Evolutionary conservation across 1,139 yeast genomes (phyloP), one percentile per base, ranked within the genome.

Genomic region (Geotrichum candidum): DNA sequence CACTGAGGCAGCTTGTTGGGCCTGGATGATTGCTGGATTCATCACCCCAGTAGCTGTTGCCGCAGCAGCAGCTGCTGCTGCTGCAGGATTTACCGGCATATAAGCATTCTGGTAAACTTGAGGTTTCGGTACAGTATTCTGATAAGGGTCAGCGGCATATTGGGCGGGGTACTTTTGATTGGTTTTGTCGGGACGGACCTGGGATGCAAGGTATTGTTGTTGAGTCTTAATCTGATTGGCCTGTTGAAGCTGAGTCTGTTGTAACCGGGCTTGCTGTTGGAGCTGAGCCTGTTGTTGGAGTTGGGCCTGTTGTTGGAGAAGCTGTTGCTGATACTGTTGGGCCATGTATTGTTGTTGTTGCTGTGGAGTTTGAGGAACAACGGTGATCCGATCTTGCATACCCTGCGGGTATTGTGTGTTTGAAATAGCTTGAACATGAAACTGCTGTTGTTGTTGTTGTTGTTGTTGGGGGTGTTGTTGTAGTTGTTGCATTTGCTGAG

Each of bases 161-260:
- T 57, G 59, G 22, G 54, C 33, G 27, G 15, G 59, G 63, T 61
- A 33, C 3, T 45, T 53, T 27, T 57, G 60, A 65, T 51, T 63
- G 67, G 48, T 54, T 59, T 52, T 59, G 68, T 52, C 63, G 64
- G 54, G 59, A 63, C 56, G 63, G 63, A 48, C 62, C 63, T 48
- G 66, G 51, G n/a, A 69, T 55, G 68, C 73, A 50, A 66, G 68
- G 51, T 65, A 67, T 54, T 62, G 65, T 56, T 57, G 66, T 53
- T 69, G 74, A 51, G 62, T 66, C 58, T 61, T 73, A 58, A 53
- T 67, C 31, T 67, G 65, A 31, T 58, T 64, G 18, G 60, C 56
- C 50, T 60, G 63, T 11, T 58, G 63, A 11, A 29, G 58, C 54
- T 45, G 64, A 38, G 60, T 66, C 51, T 61, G 68, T 55, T 65